phyloP scores from a whole-genome alignment of 257 asterid genomes.

The Nicotiana sylvestris region DNA sequence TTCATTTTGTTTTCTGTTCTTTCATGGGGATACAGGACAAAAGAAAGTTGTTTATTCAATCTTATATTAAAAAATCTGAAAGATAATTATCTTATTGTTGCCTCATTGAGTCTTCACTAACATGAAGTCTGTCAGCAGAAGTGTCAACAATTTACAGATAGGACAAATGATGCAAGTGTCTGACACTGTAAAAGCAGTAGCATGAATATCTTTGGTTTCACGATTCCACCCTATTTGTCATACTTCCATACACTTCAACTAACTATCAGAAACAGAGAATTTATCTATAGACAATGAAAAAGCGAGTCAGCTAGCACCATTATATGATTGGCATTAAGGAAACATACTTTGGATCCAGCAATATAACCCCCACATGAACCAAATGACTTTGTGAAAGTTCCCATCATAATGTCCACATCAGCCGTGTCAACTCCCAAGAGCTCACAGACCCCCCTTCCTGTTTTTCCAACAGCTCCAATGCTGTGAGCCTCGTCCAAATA shows the following conservation, averaged over 20 bases:
- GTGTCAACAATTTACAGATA: not conserved
- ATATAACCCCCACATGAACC: constrained; percentile 99
- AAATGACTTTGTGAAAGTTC: constrained; percentile 97
- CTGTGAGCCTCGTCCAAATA: constrained; percentile 99
- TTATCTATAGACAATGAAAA: not conserved
- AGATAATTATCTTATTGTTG: not conserved
- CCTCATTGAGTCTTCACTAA: not conserved
- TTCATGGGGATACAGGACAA: not conserved
- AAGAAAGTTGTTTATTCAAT: not conserved
- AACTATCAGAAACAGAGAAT: not conserved
- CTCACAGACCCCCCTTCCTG: constrained; percentile 98
- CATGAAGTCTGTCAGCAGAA: not conserved
- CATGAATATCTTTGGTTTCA: not conserved
- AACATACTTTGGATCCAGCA: constrained; percentile 87
- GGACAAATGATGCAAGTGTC: not conserved
- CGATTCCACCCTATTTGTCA: constrained; percentile 3
- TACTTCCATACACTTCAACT: not conserved
- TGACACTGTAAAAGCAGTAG: not conserved
- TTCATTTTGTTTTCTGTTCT: not conserved
- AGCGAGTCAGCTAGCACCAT: constrained; percentile 2
- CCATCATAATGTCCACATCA: constrained; percentile 97
- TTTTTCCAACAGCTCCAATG: constrained; percentile 96
- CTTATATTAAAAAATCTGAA: not conserved
- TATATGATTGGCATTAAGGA: not conserved
- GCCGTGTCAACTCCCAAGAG: constrained; percentile 94